Evolutionary conservation across 164 flowering plant genomes (phyloP), one percentile per base, ranked within the genome.

Genomic region (Saururus chinensis): DNA sequence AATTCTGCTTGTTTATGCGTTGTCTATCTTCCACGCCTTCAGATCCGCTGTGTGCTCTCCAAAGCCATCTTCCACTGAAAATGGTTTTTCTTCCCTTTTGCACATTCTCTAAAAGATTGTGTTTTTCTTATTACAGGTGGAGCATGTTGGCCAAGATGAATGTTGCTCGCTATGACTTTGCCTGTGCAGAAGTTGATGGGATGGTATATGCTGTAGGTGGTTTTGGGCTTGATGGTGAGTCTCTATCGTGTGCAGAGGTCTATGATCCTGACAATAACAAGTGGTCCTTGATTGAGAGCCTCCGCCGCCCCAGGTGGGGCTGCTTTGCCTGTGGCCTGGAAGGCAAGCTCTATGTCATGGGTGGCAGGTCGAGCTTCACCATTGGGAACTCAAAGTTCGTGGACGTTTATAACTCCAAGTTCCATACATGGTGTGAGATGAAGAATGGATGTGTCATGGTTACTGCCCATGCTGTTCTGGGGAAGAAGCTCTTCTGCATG

Each of bases 391-490:
- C 97, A 30, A 85, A 70, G 77, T 85, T 77, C 64, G 83, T 90
- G 49, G 95, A 89, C 59, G 82, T 88, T 20, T 93, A 93, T 75
- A 53, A 78, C 74, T 83, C 96, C 13, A 80, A 81, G 65, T 58
- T 40, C 64, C 89, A 80, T 63, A 57, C 81, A 8, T 93, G 99
- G 99, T 59, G 74, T 9, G 89, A 87, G 74, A 78, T 84, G 89
- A 90, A 87, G 77, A 93, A 88, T 51, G 99, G 99, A 1, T 83
- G 95, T 64, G 96, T 87, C 24, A 93, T 93, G 99, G 96, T 93
- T 59, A 90, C 96, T 9, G 83, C 99, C 35, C 97, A 93, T 70
- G 95, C 96, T 20, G 89, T 85, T 53, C 62, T 93, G 41, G 88
- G 80, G 17, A 78, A 80, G 56, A 81, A 76, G 80, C 88, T 93